Percentiles rank a stretch among this genome's conserved stretches.
Evolutionary conservation across 306 rosid species (phyloP).

Genomic region (Quercus robur): DNA sequence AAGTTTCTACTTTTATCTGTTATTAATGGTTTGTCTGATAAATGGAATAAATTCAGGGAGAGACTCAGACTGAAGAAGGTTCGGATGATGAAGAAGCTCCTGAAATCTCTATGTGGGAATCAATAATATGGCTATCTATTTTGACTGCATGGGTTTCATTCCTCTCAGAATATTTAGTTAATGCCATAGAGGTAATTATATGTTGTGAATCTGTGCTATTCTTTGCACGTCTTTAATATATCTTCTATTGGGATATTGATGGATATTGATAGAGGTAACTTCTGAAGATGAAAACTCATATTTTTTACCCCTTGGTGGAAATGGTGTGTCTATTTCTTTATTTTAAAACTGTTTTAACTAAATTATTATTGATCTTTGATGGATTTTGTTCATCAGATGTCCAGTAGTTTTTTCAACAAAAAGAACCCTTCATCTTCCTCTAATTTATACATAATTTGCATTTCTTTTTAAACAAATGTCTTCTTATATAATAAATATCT

Average conservation of each 20-base stretch:
- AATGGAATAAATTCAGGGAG: too few species aligned
- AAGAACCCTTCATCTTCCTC: background rate
- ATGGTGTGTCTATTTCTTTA: background rate
- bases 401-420: background rate
- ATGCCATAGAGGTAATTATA: slow-evolving; percentile 63
- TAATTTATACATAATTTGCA: background rate
- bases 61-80: slow-evolving; percentile 9
- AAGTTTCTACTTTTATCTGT: too few species aligned
- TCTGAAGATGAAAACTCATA: background rate
- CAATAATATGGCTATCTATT: slow-evolving; percentile 70
- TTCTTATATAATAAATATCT: background rate
- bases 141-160: slow-evolving; percentile 72
- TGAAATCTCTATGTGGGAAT: slow-evolving; percentile 79
- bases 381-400: background rate
- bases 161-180: slow-evolving; percentile 72
- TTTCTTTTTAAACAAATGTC: background rate
- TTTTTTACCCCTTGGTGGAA: background rate
- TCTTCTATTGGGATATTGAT: background rate
- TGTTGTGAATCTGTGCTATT: slow-evolving; percentile 4
- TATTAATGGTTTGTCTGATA: too few species aligned
- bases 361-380: background rate
- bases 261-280: background rate
- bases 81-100: slow-evolving; percentile 52
- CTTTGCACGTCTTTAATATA: background rate
- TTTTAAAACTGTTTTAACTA: background rate